Conservation (phyloP, 305 asterid species). For the Euphrasia arctica region DNA sequence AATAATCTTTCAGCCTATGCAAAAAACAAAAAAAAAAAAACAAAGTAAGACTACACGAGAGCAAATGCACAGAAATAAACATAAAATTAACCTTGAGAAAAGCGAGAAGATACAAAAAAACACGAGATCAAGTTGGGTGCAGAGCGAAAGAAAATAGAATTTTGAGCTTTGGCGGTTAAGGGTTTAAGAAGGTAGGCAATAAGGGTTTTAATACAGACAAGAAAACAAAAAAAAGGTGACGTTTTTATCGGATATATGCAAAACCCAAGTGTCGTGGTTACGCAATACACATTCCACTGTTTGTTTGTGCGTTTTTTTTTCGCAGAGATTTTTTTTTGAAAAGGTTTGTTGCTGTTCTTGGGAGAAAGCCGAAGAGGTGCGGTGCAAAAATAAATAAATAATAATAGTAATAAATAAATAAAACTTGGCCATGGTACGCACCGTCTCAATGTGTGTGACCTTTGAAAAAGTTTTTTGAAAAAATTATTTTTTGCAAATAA, state of each 20-base stretch:
- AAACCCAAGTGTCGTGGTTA: not conserved
- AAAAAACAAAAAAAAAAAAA: not conserved
- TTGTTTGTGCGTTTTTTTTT: not conserved
- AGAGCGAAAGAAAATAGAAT: not conserved
- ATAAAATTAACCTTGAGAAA: not conserved
- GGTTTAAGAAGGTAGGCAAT: conserved; percentile 4
- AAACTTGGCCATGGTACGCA: too few relatives aligned
- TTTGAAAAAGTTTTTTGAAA: too few relatives aligned
- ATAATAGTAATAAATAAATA: too few relatives aligned
- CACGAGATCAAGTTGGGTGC: not conserved
- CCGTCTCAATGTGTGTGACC: not conserved
- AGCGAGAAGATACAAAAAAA: not conserved
- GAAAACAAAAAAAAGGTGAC: conserved; percentile 4
- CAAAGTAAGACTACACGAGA: not conserved
- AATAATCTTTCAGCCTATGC: not conserved
- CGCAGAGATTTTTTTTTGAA: not conserved
- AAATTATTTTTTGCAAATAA: not conserved
- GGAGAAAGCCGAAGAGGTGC: not conserved
- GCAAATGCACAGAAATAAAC: not conserved
- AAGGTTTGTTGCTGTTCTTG: not conserved
- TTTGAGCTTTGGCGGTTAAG: conserved; percentile 19
- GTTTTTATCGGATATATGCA: not conserved
- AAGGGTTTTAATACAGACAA: not conserved
- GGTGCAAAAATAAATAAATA: not conserved
- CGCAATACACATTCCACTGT: not conserved